Conservation (phyloP, 148 eudicot genomes). For the Beta vulgaris region DNA sequence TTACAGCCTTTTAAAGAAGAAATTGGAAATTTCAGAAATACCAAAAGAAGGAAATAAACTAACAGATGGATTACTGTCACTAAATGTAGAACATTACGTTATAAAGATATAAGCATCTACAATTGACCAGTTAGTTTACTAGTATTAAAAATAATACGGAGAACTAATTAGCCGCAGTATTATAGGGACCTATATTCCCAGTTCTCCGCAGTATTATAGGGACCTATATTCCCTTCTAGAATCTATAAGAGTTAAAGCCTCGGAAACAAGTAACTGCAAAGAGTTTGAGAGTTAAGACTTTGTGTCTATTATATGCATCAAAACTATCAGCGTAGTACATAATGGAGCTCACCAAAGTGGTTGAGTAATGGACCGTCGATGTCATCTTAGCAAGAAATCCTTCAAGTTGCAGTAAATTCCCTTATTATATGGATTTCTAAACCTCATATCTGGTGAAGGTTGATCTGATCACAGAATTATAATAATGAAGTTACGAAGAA, state of each 20-base stretch:
- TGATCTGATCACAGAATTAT: slow-evolving; percentile 35
- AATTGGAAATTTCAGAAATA: background rate
- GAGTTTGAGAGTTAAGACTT: background rate
- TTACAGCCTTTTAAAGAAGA: no score
- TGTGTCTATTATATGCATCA: background rate
- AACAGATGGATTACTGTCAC: background rate
- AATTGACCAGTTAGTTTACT: no score
- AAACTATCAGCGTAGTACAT: background rate
- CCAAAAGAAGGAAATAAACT: background rate
- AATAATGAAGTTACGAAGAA: background rate
- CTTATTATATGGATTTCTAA: slow-evolving; percentile 62
- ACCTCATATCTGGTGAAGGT: slow-evolving; percentile 28
- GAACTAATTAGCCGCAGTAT: no score
- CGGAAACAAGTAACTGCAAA: background rate
- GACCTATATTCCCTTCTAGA: background rate
- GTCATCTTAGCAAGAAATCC: slow-evolving; percentile 36
- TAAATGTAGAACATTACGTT: background rate
- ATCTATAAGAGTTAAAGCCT: background rate
- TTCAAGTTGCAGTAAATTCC: slow-evolving; percentile 50
- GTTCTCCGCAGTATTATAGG: no score
- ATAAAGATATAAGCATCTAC: background rate
- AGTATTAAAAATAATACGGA: no score
- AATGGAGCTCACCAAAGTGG: background rate
- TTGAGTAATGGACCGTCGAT: background rate
- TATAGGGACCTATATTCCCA: no score